Percentiles rank a stretch among this genome's conserved stretches.
Conservation (phyloP, 108 stramenopile genomes). For the Parietichytrium sp. region DNA sequence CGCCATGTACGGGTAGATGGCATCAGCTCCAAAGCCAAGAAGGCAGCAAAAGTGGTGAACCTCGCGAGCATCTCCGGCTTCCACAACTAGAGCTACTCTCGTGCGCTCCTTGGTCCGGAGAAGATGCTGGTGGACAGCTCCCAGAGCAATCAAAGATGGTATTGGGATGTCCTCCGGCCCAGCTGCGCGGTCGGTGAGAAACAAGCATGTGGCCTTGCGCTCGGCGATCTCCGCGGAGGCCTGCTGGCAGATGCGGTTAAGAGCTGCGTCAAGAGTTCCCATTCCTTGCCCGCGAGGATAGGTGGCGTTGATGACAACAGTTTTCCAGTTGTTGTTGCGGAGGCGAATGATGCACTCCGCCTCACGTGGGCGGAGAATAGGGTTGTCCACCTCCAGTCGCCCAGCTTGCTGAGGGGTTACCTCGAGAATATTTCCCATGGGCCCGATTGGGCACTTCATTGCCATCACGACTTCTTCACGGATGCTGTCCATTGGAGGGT, state of each 20-base stretch:
- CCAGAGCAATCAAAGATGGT: conserved; percentile 86
- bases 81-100: conserved; percentile 85
- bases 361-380: conserved; percentile 80
- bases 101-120: conserved; percentile 87
- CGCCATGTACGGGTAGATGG: conserved; percentile 92
- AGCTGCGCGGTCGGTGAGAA: conserved; percentile 81
- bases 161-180: conserved; percentile 84
- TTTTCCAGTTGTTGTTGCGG: conserved; percentile 37
- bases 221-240: conserved; percentile 81
- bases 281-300: conserved; percentile 79
- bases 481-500: conserved; percentile 96
- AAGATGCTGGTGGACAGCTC: conserved; percentile 94
- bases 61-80: conserved; percentile 93
- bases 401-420: conserved; percentile 77
- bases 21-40: conserved; percentile 90
- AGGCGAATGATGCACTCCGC: conserved; percentile 70
- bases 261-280: conserved; percentile 82
- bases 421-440: conserved; percentile 82
- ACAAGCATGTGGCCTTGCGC: conserved; percentile 77
- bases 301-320: conserved; percentile 83
- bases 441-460: conserved; percentile 89
- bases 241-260: conserved; percentile 88
- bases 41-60: conserved; percentile 87
- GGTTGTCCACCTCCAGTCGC: conserved; percentile 81
- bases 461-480: conserved; percentile 97